phyloP scores from a whole-genome alignment of 441 rosid genomes.

The Melastoma candidum region DNA sequence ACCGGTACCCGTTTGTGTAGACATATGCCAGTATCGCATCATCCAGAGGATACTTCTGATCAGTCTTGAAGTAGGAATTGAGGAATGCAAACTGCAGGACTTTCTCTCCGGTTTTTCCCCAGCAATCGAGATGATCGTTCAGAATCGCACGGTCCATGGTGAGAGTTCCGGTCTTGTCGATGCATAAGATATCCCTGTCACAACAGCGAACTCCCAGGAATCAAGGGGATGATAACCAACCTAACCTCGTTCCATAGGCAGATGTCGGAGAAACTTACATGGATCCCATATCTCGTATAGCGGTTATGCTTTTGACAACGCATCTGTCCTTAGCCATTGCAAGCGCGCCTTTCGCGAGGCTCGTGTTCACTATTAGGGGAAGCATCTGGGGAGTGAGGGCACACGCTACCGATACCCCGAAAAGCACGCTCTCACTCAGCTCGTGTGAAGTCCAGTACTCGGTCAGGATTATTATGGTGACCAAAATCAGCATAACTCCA shows the following conservation, averaged over 20 bases:
- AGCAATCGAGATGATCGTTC: constrained; percentile 45
- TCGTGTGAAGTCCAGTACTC: constrained; percentile 23
- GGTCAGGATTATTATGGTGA: constrained; percentile 30
- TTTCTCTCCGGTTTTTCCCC: constrained; percentile 40
- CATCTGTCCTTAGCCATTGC: constrained; percentile 75
- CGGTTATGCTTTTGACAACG: constrained; percentile 55
- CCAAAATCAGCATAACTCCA: constrained; percentile 48
- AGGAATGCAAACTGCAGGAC: constrained; percentile 57
- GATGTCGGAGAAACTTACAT: constrained; percentile 31
- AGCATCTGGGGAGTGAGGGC: constrained; percentile 80
- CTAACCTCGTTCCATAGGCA: not conserved
- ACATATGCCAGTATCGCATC: constrained; percentile 65
- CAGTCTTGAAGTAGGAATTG: constrained; percentile 67
- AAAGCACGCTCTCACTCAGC: constrained; percentile 40
- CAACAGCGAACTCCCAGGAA: constrained; percentile 2
- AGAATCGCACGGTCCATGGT: constrained; percentile 60
- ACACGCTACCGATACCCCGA: constrained; percentile 65
- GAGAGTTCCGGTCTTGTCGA: constrained; percentile 69
- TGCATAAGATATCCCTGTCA: constrained; percentile 56
- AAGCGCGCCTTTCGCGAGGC: constrained; percentile 74
- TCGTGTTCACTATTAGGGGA: constrained; percentile 58
- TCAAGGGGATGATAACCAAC: not conserved
- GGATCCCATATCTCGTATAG: constrained; percentile 67
- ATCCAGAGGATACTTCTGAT: constrained; percentile 69
- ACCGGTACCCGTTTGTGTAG: constrained; percentile 53